These are phyloP conservation scores for Hypoxylon sp. DNA, from an alignment of 2,329 filamentous ascomycete genomes.

Conservation along the genomic window DNA sequence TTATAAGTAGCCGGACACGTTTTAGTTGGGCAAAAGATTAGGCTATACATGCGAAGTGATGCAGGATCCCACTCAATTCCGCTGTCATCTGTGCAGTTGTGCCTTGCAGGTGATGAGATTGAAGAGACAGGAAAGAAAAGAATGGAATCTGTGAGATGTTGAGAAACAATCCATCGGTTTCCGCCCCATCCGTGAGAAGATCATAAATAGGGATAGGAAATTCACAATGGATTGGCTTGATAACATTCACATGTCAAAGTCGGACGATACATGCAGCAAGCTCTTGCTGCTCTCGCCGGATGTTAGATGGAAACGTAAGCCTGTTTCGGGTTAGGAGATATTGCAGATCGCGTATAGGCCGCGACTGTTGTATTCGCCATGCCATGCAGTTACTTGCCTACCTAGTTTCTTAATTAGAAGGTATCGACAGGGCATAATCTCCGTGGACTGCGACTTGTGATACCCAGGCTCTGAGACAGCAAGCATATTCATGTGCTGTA, in stretches of 20 bases:
- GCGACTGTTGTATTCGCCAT: constrained; percentile 9
- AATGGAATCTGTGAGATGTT: not conserved
- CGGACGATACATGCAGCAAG: constrained; percentile 26
- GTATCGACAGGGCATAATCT: constrained; percentile 24
- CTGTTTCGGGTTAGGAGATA: constrained; percentile 14
- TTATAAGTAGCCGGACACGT: not conserved
- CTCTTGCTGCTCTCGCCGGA: constrained; percentile 17
- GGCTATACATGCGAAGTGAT: not conserved
- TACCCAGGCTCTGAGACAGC: constrained; percentile 21
- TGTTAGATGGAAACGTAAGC: constrained; percentile 7
- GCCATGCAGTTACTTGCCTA: not conserved
- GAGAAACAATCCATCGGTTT: not conserved
- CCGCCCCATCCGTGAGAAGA: constrained; percentile 2
- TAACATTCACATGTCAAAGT: constrained; percentile 27
- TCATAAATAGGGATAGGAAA: not conserved
- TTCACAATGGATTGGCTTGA: not conserved
- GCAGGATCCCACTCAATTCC: not conserved
- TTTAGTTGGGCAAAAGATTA: not conserved
- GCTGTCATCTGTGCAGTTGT: not conserved
- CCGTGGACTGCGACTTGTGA: constrained; percentile 16
- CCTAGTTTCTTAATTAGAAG: constrained; percentile 19
- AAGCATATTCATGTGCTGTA: constrained; percentile 4
- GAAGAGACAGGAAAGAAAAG: constrained; percentile 1
- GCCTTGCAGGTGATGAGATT: constrained; percentile 3
- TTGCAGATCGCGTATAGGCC: constrained; percentile 10